Evolutionary conservation across 345 rosid species (phyloP).

Genomic region (Eucalyptus microcorys): DNA sequence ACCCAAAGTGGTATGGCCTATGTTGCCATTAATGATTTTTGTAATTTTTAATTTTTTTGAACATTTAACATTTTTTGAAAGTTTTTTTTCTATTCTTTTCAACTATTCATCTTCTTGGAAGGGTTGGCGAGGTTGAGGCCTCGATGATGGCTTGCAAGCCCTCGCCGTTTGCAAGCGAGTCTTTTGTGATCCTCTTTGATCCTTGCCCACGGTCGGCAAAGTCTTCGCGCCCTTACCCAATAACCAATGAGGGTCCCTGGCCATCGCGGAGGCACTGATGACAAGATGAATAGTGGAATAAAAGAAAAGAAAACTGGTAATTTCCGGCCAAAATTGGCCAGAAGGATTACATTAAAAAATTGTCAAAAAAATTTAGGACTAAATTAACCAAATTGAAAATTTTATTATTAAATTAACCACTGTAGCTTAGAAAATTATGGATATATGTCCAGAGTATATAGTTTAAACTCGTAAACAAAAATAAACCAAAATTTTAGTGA

Average conservation of each 20-base stretch:
- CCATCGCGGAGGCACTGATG: rapidly evolving
- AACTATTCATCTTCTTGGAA: rapidly evolving
- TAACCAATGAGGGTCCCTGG: rapidly evolving
- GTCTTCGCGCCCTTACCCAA: rapidly evolving
- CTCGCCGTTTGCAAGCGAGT: rapidly evolving
- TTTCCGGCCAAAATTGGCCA: rapidly evolving
- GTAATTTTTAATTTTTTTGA: background rate
- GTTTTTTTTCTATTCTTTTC: rapidly evolving
- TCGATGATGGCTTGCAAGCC: rapidly evolving
- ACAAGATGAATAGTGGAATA: background rate
- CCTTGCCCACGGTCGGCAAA: rapidly evolving
- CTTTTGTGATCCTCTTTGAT: rapidly evolving
- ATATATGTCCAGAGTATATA: too few species aligned
- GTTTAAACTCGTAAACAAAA: background rate
- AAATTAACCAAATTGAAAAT: rapidly evolving
- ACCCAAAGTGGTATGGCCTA: rapidly evolving
- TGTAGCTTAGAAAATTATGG: background rate
- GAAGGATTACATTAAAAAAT: rapidly evolving
- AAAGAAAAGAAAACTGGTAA: rapidly evolving
- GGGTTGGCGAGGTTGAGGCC: rapidly evolving
- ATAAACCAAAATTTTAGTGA: background rate
- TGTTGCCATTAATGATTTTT: rapidly evolving
- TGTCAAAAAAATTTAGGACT: rapidly evolving
- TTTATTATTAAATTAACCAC: background rate
- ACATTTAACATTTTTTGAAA: rapidly evolving